These are phyloP conservation scores for Cicer arietinum DNA, from an alignment of 306 rosid species.

Conservation along the genomic window DNA sequence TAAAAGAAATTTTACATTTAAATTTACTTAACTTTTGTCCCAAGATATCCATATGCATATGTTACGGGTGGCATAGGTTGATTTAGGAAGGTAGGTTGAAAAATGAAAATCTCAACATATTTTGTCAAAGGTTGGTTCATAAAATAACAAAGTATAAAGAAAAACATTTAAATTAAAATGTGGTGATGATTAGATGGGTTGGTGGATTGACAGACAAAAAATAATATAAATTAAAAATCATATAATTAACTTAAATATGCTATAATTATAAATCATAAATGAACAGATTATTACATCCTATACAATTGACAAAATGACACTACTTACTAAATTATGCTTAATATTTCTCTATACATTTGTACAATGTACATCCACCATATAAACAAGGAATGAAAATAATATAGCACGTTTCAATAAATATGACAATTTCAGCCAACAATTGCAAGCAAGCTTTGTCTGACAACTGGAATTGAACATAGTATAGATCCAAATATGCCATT, in stretches of 20 bases:
- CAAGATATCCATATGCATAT: too few relatives aligned
- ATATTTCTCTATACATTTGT: conserved; percentile 38
- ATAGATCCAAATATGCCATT: conserved; percentile 92
- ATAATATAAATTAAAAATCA: too few relatives aligned
- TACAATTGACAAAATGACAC: conserved; percentile 36
- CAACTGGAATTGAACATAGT: conserved; percentile 80
- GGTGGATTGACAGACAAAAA: too few relatives aligned
- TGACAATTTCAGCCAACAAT: conserved; percentile 63
- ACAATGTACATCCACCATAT: conserved; percentile 32
- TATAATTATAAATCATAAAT: conserved; percentile 25
- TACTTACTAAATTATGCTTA: conserved; percentile 13
- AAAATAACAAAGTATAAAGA: too few relatives aligned
- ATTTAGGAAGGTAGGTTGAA: too few relatives aligned
- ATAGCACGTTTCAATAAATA: neutral
- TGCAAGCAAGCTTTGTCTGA: conserved; percentile 80
- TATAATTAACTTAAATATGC: neutral
- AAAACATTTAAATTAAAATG: too few relatives aligned
- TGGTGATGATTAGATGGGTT: too few relatives aligned
- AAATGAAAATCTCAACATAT: too few relatives aligned
- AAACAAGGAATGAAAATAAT: conserved; percentile 28
- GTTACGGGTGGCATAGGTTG: too few relatives aligned
- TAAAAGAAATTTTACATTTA: too few relatives aligned
- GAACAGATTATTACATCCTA: conserved; percentile 37
- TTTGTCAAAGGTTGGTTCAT: too few relatives aligned
- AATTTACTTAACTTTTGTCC: too few relatives aligned